Conservation (phyloP, 1,139 yeast genomes). For the Ogataea hybrid region DNA sequence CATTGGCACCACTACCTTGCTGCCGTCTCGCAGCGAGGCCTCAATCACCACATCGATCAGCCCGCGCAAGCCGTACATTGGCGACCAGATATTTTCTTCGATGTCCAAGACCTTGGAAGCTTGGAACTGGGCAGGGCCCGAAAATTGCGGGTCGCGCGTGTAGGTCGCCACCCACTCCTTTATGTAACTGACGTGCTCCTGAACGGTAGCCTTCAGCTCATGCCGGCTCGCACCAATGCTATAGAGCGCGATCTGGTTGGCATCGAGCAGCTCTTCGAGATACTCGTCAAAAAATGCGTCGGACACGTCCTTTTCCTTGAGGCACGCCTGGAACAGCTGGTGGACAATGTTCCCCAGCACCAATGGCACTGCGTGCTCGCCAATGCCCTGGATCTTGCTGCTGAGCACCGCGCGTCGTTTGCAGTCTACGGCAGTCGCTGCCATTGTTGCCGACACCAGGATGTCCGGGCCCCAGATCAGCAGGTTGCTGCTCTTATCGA, state of each 20-base stretch:
- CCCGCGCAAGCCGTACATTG: slow-evolving; percentile 88
- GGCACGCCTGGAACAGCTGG: slow-evolving; percentile 68
- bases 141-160: slow-evolving; percentile 4
- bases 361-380: slow-evolving; percentile 56
- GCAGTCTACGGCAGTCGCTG: slow-evolving; percentile 76
- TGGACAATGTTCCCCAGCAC: slow-evolving; percentile 81
- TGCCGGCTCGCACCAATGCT: slow-evolving; percentile 53
- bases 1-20: slow-evolving; percentile 63
- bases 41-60: slow-evolving; percentile 85
- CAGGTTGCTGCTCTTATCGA: slow-evolving; percentile 59
- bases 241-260: slow-evolving; percentile 49
- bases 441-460: slow-evolving; percentile 75
- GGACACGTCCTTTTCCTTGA: slow-evolving; percentile 44
- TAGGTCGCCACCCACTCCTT: slow-evolving; percentile 54
- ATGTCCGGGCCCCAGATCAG: slow-evolving; percentile 83
- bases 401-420: slow-evolving; percentile 66
- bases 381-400: slow-evolving; percentile 53
- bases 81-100: slow-evolving; percentile 92
- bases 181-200: slow-evolving; percentile 55
- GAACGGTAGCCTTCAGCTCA: slow-evolving; percentile 45
- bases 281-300: slow-evolving; percentile 43
- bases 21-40: slow-evolving; percentile 42
- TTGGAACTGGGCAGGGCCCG: slow-evolving; percentile 39
- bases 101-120: slow-evolving; percentile 70
- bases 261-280: slow-evolving; percentile 45